phyloP scores from a whole-genome alignment of 148 eudicot genomes.

The Vaccinium corymbosum region DNA sequence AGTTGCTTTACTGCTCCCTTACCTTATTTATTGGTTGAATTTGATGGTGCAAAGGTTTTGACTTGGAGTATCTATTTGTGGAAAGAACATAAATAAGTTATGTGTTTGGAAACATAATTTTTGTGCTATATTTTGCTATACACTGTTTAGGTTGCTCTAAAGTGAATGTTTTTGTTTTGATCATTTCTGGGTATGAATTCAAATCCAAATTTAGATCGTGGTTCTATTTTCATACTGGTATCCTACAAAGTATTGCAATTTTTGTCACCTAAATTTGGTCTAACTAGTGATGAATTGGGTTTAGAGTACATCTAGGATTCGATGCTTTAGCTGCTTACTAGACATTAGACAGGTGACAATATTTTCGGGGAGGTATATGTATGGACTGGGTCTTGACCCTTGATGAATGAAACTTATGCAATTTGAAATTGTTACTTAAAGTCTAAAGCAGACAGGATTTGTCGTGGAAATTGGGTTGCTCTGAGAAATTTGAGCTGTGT shows the following conservation, averaged over 20 bases:
- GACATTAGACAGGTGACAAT: background rate
- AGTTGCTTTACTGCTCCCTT: background rate
- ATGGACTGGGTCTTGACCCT: background rate
- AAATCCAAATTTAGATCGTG: background rate
- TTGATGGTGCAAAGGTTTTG: background rate
- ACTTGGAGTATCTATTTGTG: background rate
- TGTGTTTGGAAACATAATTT: background rate
- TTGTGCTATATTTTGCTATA: background rate
- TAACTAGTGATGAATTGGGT: background rate
- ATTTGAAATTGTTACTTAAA: background rate
- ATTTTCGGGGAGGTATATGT: background rate
- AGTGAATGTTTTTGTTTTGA: background rate
- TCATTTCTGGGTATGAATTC: background rate
- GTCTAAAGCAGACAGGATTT: background rate
- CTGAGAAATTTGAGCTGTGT: background rate
- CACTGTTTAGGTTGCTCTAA: slow-evolving; percentile 4
- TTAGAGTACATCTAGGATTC: background rate
- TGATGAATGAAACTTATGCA: slow-evolving; percentile 4
- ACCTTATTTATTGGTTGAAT: background rate
- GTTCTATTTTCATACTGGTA: background rate
- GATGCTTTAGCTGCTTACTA: background rate
- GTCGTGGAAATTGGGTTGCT: background rate
- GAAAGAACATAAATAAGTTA: background rate
- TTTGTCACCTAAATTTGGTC: background rate
- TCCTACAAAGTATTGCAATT: background rate